These are phyloP conservation scores for Kingdonia uniflora DNA, from an alignment of 164 flowering plant genomes.

Conservation along the genomic window DNA sequence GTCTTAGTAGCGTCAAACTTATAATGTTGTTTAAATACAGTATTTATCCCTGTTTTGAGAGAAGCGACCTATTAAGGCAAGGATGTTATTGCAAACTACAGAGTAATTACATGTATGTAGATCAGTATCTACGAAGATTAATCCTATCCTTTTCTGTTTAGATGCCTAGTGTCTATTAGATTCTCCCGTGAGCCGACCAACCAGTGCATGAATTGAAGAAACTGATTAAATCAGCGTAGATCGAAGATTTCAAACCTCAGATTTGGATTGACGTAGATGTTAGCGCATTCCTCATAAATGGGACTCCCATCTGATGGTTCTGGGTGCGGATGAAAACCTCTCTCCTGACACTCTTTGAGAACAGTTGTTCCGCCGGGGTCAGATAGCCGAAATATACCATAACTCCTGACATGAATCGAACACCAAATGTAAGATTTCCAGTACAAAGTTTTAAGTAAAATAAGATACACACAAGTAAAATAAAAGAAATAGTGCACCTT, in stretches of 20 bases:
- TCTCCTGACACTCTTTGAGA: conserved; percentile 48
- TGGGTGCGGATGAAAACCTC: conserved; percentile 61
- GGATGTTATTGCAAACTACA: too few species aligned
- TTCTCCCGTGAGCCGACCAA: too few species aligned
- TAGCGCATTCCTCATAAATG: conserved; percentile 53
- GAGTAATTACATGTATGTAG: too few species aligned
- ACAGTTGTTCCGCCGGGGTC: conserved; percentile 54
- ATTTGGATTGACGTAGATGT: conserved; percentile 55
- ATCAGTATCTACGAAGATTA: too few species aligned
- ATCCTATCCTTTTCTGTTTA: too few species aligned
- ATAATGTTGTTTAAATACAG: too few species aligned
- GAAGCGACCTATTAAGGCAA: too few species aligned
- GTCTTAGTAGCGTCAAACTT: too few species aligned
- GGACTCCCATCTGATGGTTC: conserved; percentile 58
- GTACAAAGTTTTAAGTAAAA: not conserved
- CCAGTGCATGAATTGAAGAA: not conserved
- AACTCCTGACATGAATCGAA: conserved; percentile 30
- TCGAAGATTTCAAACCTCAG: conserved; percentile 74
- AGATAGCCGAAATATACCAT: conserved; percentile 57
- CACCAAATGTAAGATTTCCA: not conserved
- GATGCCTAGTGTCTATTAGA: too few species aligned
- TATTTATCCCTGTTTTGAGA: too few species aligned
- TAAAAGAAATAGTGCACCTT: conserved; percentile 26
- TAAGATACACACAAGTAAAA: not conserved
- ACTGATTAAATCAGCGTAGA: conserved; percentile 28